These are phyloP conservation scores for Ganoderma meredithae DNA, from an alignment of 1,284 basidiomycete species.

Conservation along the genomic window DNA sequence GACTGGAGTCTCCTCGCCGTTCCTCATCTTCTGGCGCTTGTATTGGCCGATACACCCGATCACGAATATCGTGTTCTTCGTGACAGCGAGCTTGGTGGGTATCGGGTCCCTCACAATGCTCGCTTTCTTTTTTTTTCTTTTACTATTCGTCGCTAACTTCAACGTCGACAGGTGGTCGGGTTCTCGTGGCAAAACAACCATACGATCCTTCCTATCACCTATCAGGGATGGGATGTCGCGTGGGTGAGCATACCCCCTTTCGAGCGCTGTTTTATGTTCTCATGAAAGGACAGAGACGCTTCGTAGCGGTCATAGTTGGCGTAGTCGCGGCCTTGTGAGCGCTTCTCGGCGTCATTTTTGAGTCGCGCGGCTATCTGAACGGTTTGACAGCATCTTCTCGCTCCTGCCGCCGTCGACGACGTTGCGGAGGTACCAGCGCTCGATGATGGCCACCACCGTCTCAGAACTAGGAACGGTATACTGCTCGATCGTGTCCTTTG, in stretches of 20 bases:
- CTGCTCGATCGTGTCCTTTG: slow-evolving; percentile 73
- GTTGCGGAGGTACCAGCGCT: slow-evolving; percentile 71
- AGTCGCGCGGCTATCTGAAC: neutral
- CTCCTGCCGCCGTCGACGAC: slow-evolving; percentile 76
- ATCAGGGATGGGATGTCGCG: slow-evolving; percentile 65
- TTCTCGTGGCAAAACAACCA: slow-evolving; percentile 75
- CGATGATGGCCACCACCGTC: slow-evolving; percentile 66
- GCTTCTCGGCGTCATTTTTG: neutral
- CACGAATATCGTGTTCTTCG: slow-evolving; percentile 76
- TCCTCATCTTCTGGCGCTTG: slow-evolving; percentile 71
- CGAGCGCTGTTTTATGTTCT: neutral
- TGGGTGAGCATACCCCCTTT: slow-evolving; percentile 55
- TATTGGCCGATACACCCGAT: slow-evolving; percentile 81
- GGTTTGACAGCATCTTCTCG: slow-evolving; percentile 60
- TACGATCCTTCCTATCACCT: slow-evolving; percentile 55
- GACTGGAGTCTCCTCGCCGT: slow-evolving; percentile 74
- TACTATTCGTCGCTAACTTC: no score
- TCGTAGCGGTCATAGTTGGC: slow-evolving; percentile 66
- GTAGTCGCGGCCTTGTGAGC: slow-evolving; percentile 71
- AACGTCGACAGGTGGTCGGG: slow-evolving; percentile 63
- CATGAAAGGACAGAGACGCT: slow-evolving; percentile 54
- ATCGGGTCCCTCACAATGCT: neutral
- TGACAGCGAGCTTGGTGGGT: slow-evolving; percentile 71
- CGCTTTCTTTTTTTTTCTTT: no score
- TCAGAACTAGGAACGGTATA: slow-evolving; percentile 70